A percentile compares a stretch with the other conserved stretches of the same genome.
Conservation (phyloP, 2,329 filamentous ascomycete species). For the Amphichorda felina region DNA sequence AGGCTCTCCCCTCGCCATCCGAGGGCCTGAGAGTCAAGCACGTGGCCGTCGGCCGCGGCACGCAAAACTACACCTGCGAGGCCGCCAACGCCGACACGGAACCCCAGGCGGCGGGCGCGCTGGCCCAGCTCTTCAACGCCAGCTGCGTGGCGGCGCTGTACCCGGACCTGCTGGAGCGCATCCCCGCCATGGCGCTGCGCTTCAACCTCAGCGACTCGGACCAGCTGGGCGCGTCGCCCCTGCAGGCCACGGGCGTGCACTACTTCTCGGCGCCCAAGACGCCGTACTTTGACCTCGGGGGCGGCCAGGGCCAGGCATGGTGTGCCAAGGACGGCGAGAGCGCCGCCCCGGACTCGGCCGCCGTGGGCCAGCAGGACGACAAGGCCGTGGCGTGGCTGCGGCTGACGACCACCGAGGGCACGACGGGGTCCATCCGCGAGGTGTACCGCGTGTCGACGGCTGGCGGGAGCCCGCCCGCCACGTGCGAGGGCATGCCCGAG, state of each 20-base stretch:
- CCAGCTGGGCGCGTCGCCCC: constrained; percentile 42
- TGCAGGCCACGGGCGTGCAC: constrained; percentile 63
- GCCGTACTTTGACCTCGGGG: constrained; percentile 69
- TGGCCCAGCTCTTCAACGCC: constrained; percentile 80
- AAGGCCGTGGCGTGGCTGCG: constrained; percentile 73
- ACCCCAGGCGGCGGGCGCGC: constrained; percentile 58
- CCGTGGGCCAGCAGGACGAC: constrained; percentile 48
- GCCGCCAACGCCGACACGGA: constrained; percentile 42
- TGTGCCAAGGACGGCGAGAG: constrained; percentile 50
- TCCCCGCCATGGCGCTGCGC: constrained; percentile 58
- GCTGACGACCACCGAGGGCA: constrained; percentile 39
- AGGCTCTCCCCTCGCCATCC: constrained; percentile 47
- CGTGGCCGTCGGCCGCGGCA: constrained; percentile 78
- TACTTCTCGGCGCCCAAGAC: constrained; percentile 63
- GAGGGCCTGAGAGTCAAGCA: constrained; percentile 55
- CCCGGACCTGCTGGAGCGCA: constrained; percentile 50
- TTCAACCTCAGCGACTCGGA: constrained; percentile 40
- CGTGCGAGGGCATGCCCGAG: constrained; percentile 53
- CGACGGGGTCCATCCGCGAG: constrained; percentile 54
- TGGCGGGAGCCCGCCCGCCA: constrained; percentile 63
- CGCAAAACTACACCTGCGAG: constrained; percentile 87
- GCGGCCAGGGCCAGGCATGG: constrained; percentile 37
- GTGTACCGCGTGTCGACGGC: constrained; percentile 80
- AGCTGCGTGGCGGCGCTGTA: constrained; percentile 64
- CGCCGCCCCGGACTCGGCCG: constrained; percentile 49